A percentile compares a stretch with the other conserved stretches of the same genome.
phyloP scores from a whole-genome alignment of 1,139 yeast species.

The Saccharomyces pastorianus region DNA sequence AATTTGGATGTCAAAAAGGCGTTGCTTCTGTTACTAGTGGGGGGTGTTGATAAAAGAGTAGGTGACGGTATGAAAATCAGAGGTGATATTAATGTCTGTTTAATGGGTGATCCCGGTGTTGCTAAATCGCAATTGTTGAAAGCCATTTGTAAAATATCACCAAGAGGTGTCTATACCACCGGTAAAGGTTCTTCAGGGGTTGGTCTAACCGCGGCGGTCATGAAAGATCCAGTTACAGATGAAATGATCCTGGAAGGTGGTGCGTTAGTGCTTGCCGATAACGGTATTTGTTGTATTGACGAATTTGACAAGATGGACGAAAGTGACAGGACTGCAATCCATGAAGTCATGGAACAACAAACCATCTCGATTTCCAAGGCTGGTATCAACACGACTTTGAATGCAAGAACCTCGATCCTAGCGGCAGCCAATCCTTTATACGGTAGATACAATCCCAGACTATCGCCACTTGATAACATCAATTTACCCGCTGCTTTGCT shows the following conservation, averaged over 20 bases:
- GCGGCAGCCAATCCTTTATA: conserved; percentile 99
- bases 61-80: conserved; percentile 96
- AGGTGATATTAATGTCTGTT: conserved; percentile 92
- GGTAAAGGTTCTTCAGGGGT: conserved; percentile 99
- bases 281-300: conserved; percentile 97
- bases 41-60: conserved; percentile 90
- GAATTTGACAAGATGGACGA: conserved; percentile 99
- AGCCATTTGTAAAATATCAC: conserved; percentile 87
- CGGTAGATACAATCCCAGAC: conserved; percentile 85
- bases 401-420: conserved; percentile 89
- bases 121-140: conserved; percentile 95
- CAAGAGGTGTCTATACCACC: conserved; percentile 94
- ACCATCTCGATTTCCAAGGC: conserved; percentile 96
- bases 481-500: conserved; percentile 93
- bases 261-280: conserved; percentile 92
- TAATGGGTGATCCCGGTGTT: conserved; percentile 99
- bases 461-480: conserved; percentile 91
- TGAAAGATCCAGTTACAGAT: conserved; percentile 97
- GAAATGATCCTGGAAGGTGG: conserved; percentile 99
- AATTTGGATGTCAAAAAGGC: conserved; percentile 92
- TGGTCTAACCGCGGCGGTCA: conserved; percentile 97
- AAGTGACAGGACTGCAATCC: conserved; percentile 92
- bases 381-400: conserved; percentile 91
- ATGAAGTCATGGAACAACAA: conserved; percentile 99
- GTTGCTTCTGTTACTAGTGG: conserved; percentile 70